phyloP scores from a whole-genome alignment of 345 rosid genomes.

The Mangifera indica region DNA sequence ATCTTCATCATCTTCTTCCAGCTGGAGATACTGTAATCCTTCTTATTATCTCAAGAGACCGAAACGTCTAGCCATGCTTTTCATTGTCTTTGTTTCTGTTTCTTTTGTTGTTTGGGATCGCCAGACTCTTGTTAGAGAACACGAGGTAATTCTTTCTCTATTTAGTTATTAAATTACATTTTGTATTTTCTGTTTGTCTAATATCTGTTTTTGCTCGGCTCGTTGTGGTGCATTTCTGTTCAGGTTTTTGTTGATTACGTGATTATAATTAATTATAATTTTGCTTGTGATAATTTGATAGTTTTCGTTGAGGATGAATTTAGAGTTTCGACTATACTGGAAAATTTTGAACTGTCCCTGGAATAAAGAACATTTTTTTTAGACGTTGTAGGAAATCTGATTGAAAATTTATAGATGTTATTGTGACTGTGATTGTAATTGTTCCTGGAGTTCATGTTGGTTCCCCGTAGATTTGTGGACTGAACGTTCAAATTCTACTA shows the following conservation, averaged over 20 bases:
- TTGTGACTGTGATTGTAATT: not conserved
- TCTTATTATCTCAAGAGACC: conserved; percentile 74
- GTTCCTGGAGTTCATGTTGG: not conserved
- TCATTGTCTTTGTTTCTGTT: conserved; percentile 61
- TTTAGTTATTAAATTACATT: not conserved
- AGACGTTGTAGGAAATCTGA: not conserved
- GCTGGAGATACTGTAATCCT: conserved; percentile 66
- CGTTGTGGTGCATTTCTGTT: not conserved
- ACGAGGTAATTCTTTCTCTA: conserved; percentile 45
- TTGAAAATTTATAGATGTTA: not conserved
- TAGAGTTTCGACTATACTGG: not conserved
- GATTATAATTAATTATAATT: not conserved
- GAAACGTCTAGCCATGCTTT: conserved; percentile 63
- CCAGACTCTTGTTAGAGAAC: conserved; percentile 67
- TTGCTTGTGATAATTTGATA: not conserved
- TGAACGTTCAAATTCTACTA: not conserved
- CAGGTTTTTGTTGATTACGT: not conserved
- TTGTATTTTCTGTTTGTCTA: not conserved
- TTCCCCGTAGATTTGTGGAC: not conserved
- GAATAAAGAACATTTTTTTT: not conserved
- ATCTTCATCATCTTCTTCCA: conserved; percentile 37
- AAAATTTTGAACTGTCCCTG: not conserved
- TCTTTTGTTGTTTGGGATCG: conserved; percentile 83
- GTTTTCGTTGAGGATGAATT: not conserved
- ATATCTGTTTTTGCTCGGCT: not conserved